A percentile compares a stretch with the other conserved stretches of the same genome.
Conservation (phyloP, 2,329 filamentous ascomycete genomes). For the Periconia sp. region DNA sequence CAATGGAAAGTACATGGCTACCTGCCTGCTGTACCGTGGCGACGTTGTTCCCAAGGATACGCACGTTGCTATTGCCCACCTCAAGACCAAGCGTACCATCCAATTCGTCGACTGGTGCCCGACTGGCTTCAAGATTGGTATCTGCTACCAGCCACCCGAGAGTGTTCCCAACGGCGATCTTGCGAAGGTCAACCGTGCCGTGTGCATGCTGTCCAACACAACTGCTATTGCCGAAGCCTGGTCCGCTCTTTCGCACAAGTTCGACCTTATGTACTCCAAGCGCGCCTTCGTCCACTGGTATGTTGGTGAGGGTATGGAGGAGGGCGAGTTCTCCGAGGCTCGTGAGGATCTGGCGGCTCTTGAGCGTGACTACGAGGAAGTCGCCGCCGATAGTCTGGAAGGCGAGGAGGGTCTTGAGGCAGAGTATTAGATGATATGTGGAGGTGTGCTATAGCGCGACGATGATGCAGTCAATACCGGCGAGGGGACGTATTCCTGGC, state of each 20-base stretch:
- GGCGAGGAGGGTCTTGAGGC: slow-evolving; percentile 84
- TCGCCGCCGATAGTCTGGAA: slow-evolving; percentile 91
- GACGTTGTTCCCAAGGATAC: slow-evolving; percentile 97
- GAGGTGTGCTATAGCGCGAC: slow-evolving; percentile 22
- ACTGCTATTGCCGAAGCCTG: slow-evolving; percentile 98
- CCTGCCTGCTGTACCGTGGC: slow-evolving; percentile 95
- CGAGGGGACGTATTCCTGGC: slow-evolving; percentile 13
- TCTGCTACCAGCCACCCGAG: slow-evolving; percentile 98
- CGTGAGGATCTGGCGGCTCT: slow-evolving; percentile 97
- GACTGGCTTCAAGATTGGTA: slow-evolving; percentile 99
- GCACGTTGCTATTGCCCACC: slow-evolving; percentile 87
- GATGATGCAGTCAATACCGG: slow-evolving; percentile 32
- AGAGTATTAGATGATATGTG: slow-evolving; percentile 74
- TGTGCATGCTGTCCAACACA: slow-evolving; percentile 99
- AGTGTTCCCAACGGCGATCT: slow-evolving; percentile 96
- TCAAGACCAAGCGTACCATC: slow-evolving; percentile 99
- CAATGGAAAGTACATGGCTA: slow-evolving; percentile 99
- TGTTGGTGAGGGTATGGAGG: slow-evolving; percentile 99
- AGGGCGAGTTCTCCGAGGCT: slow-evolving; percentile 99
- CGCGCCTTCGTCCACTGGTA: slow-evolving; percentile 99
- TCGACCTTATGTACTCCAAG: slow-evolving; percentile 99
- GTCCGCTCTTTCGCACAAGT: slow-evolving; percentile 95
- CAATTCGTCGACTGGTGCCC: slow-evolving; percentile 99
- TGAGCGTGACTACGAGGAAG: slow-evolving; percentile 98
- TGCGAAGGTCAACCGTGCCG: slow-evolving; percentile 96